Base-by-base conservation (phyloP, 345 rosid genomes). In the Citrus medica region DNA sequence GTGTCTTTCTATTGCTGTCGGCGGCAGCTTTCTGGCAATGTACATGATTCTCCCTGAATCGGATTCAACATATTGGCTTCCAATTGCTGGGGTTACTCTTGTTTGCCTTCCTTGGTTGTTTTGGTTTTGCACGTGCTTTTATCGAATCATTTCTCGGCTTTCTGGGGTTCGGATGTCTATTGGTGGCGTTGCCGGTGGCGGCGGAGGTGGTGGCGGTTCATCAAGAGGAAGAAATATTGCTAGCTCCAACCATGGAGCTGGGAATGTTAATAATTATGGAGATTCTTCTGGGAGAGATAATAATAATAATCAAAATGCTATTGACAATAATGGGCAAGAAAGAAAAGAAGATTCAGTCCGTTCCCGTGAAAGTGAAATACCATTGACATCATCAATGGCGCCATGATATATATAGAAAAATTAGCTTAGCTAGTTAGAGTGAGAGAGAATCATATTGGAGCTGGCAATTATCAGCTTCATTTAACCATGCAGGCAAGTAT, bases 91-190 rank as follows among this genome's bases (percentile, higher is more conserved):
- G 59, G 84, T 91, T 37, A 7, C 83, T 79, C 88, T 92, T 4
- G 92, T 91, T 58, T 89, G 93, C 84, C 83, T 93, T 19, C 98
- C 98, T 17, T 93, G 98, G 98, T 27, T 87, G 19, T 95, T 95
- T 74, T 92, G 98, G 98, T 2, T 82, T 33, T 21, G 90, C 37
- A 90, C 93, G 0, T 89, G 89, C 69, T 27, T 84, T 4, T 95
- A 93, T 68, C 92, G 95, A 0, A 48, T 93, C 60, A 1, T 88
- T 28, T 95, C 98, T 7, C 86, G 97, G 16, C 60, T 76, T 13
- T 85, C 79, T 21, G 97, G 98, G 1, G 84, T 95, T 67, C 83
- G 98, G 66, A 80, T 92, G 82, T 79, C 80, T 4, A 59, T 85
- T 21, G 85, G 83, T 14, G 38, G 62, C 0, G 21, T 8, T n/a